Evolutionary conservation across 352 stramenopile species (phyloP), one percentile per base, ranked within the genome.

Genomic region (Phytopythium ostracodes): DNA sequence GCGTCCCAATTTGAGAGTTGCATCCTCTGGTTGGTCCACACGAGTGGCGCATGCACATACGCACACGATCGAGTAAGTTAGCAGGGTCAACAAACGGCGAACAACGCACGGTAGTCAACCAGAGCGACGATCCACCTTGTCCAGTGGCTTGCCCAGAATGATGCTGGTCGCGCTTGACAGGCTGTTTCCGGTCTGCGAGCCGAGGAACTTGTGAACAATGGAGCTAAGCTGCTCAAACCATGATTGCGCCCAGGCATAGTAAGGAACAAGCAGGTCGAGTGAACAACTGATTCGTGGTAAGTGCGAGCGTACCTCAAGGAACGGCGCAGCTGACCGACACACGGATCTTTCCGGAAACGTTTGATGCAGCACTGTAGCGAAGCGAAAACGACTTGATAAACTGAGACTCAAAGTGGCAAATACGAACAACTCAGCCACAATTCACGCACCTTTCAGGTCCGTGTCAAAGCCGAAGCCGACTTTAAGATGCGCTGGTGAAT

Each of bases 381-480:
- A 15, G 11, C 49, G 29, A 17, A 62, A 31, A 58, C 15, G 56
- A 7, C 29, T 33, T 29, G 25, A 24, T 29, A 31, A 47, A 31
- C 25, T 7, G 24, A 20, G 5, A 44, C 46, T 17, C 17, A 10
- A 40, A 36, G 33, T 53, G 17, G 25, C 11, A 53, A 22, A 10
- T 2, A 44, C 29, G 12, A 24, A 17, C n/a, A 11, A 35, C 3
- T 9, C 11, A 49, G 17, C 18, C 3, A 63, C 18, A 36, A 55
- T 47, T 9, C 9, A 24, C n/a, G 31, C 63, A 88, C 81, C 77
- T 82, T 87, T 86, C 11, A 91, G 61, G 60, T 91, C 81, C 2
- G 81, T 81, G 25, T 89, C 72, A 56, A 91, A 91, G 20, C 81
- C 79, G 65, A 91, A 91, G 3, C 81, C 81, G 56, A 87, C 60